These are phyloP conservation scores for Warburgia ugandensis DNA, from an alignment of 164 flowering plant species.

Conservation along the genomic window DNA sequence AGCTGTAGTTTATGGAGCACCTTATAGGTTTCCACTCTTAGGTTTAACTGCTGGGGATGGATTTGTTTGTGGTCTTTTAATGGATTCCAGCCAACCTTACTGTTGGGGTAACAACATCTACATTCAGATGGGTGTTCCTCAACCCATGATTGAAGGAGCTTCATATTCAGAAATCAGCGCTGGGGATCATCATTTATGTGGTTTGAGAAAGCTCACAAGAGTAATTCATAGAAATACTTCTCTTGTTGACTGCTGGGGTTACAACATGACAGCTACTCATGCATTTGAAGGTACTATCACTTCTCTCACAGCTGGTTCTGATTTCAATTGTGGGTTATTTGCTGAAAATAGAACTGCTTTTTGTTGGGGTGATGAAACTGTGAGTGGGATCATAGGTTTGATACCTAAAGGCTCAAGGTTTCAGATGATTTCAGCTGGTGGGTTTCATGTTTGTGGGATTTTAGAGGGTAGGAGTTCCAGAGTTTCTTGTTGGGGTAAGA, in stretches of 20 bases:
- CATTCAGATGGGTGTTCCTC: constrained; percentile 78
- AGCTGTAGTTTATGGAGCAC: constrained; percentile 66
- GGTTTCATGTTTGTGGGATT: constrained; percentile 92
- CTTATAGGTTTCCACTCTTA: constrained; percentile 43
- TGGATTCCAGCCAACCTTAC: constrained; percentile 65
- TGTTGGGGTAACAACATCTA: constrained; percentile 89
- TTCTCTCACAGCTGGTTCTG: constrained; percentile 85
- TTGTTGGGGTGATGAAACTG: constrained; percentile 93
- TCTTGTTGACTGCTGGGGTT: constrained; percentile 95
- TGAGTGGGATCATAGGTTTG: constrained; percentile 50
- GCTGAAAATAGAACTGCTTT: constrained; percentile 55
- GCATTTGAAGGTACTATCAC: constrained; percentile 48
- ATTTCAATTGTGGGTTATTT: constrained; percentile 80
- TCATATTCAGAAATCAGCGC: constrained; percentile 78
- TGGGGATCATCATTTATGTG: constrained; percentile 91
- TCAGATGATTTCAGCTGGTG: constrained; percentile 76
- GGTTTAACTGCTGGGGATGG: constrained; percentile 89
- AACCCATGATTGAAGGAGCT: constrained; percentile 51
- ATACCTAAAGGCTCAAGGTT: constrained; percentile 50
- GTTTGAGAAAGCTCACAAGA: constrained; percentile 46
- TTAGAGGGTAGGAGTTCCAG: constrained; percentile 42
- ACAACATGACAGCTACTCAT: constrained; percentile 83
- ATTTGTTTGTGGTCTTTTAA: constrained; percentile 82
- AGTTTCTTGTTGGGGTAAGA: constrained; percentile 83
- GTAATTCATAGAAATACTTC: constrained; percentile 31